Evolutionary conservation across 441 rosid species (phyloP), one percentile per base, ranked within the genome.

Genomic region (Raphanus hybrid): DNA sequence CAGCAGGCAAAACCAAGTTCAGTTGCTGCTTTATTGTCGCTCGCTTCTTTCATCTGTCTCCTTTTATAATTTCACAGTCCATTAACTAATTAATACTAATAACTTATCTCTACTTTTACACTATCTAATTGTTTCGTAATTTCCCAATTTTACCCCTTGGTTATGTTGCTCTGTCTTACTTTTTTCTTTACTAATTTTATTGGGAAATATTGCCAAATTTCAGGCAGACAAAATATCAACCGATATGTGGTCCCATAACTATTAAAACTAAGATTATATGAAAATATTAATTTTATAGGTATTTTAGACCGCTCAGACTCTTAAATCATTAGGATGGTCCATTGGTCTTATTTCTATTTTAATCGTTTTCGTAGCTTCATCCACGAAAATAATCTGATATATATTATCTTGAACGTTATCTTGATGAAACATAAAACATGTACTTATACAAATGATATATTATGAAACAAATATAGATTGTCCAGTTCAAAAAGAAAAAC

Each of bases 11-110:
- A 52, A 71, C 45, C 27, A 66, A 81, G 79, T 74, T 74, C 23
- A 61, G 67, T 48, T 70, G 80, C 69, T 80, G 78, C 66, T 63
- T 71, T 67, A 50, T 70, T 78, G 90, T 88, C 86, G 79, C 87
- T 84, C 82, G 52, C 14, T 43, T 43, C 65, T 67, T 55, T 75
- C 73, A 57, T 34, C 67, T 32, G 63, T 64, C 65, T 71, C 68
- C 61, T 71, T 74, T 48, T 48, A 14, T 50, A 63, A 23, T 81
- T 81, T 74, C 70, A 27, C 76, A 69, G 29, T 2, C 3, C 41
- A 61, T 29, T 45, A 34, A n/a, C 65, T 37, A 68, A 72, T 57
- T 59, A 41, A 3, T 57, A 35, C 1, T 14, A 50, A 32, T 9
- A 54, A 16, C 10, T 15, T 52, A n/a, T 14, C 18, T 52, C 3